Base-by-base conservation (phyloP, 192 early-diverging fungal species). In the Cetraspora pellucida region DNA sequence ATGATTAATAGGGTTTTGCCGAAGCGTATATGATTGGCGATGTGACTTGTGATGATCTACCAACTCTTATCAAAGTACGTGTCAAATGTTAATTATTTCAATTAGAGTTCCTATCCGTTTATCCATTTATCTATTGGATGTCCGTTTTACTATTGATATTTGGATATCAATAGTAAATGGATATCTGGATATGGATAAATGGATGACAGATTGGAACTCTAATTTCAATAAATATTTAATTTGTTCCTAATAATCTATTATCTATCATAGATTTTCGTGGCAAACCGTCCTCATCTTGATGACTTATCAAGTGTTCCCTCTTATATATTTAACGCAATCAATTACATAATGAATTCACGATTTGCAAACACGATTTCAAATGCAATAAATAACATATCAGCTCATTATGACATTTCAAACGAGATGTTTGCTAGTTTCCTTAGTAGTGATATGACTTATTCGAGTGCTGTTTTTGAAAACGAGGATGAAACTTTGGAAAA, bases 361-460 rank as follows among this genome's bases (percentile, higher is more conserved):
- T 89, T 91, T 74, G 83, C 89, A 21, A 93, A 93, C 80, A 88
- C 90, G 1, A 77, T 92, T 64, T 71, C 83, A 37, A 92, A 91
- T 77, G 70, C 87, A 0, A 72, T 86, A 10, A 81, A 65, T 79
- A 93, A 93, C 73, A 87, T 93, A 49, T 83, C 82, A 8, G 90
- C 90, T 13, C 92, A 93, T 80, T 93, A 93, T 80, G 92, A 93
- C 75, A 82, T 93, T 60, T 89, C 88, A 50, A 92, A 93, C 79
- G 91, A 90, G 30, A 87, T 93, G 88, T 93, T 93, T 84, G 85
- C 85, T 16, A 77, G 78, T 50, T 93, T 93, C 47, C 80, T 93
- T 61, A 89, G 90, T 79, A 78, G 82, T 2, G 85, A 87, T 37
- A 91, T 92, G 90, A 92, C 86, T 16, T 93, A 93, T 83, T 90